Evolutionary conservation across 2,329 filamentous ascomycete species (phyloP), one percentile per base, ranked within the genome.

Genomic region (Bipolaris cookei): DNA sequence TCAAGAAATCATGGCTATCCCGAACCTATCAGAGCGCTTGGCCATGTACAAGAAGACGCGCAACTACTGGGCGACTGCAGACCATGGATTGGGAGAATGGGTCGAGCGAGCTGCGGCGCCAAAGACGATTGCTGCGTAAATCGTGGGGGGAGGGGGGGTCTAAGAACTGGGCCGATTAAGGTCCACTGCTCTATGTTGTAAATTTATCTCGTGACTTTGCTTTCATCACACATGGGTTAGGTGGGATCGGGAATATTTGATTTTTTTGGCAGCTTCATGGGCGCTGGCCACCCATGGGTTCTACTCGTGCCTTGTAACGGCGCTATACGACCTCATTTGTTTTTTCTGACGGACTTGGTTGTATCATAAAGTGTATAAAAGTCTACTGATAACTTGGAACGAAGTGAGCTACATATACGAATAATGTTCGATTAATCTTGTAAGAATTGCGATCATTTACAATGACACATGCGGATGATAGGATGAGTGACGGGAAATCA

Each of bases 31-130:
- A 23, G 65, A 71, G 37, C 62, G 73, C 4, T 73, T 76, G 72
- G 62, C 52, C 32, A 35, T 72, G 51, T 76, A 76, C 43, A 67
- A 70, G 58, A 67, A 62, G 55, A 68, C 70, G n/a, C 67, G 71
- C 32, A 64, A 73, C 2, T 76, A 75, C 52, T 76, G 73, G 73
- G 72, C 73, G 10, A 63, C 55, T 46, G 69, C 68, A n/a, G 70
- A 75, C 44, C 72, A 76, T 56, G 73, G 71, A 6, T 41, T 75
- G 35, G 58, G 44, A 3, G 69, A 71, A 35, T 76, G 73, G 72
- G 68, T 69, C 0, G 54, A 37, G 32, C 53, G 44, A 37, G 50
- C 56, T 18, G 43, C 23, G 20, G 39, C 43, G 6, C 51, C 58
- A 30, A 61, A 58, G 43, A 10, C 34, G 7, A 8, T 39, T 28